These are phyloP conservation scores for Botryosphaeria dothidea DNA, from an alignment of 2,329 filamentous ascomycete species.

Conservation along the genomic window DNA sequence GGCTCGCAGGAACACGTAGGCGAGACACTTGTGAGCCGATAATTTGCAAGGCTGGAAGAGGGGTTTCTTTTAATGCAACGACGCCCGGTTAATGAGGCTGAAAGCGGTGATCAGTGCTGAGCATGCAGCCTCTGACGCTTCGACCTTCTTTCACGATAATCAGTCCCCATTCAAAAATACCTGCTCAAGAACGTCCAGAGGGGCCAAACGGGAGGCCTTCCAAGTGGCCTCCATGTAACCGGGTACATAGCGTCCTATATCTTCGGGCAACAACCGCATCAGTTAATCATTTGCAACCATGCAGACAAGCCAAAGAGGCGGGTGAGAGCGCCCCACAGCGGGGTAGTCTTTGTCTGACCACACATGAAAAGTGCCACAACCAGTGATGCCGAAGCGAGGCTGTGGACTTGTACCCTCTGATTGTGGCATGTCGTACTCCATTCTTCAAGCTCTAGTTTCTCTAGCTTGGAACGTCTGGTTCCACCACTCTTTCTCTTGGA, in stretches of 20 bases:
- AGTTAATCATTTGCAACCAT: no score
- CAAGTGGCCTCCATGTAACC: not conserved
- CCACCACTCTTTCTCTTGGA: slow-evolving; percentile 26
- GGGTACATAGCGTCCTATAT: not conserved
- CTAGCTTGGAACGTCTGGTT: slow-evolving; percentile 10
- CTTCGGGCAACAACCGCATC: no score
- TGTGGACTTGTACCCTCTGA: not conserved
- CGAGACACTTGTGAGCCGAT: not conserved
- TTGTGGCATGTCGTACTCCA: not conserved
- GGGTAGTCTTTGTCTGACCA: not conserved
- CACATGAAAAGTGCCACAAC: not conserved
- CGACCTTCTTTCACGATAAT: not conserved
- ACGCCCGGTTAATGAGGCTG: not conserved
- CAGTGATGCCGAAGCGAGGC: not conserved
- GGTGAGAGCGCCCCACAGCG: not conserved
- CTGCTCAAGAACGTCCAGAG: not conserved
- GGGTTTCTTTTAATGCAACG: not conserved
- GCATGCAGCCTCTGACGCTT: no score
- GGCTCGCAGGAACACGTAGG: not conserved
- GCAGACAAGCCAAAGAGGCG: no score
- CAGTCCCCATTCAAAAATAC: not conserved
- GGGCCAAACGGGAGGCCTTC: not conserved
- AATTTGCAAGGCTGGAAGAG: not conserved
- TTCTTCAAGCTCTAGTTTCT: not conserved
- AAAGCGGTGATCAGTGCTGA: not conserved